A percentile compares a stretch with the other conserved stretches of the same genome.
phyloP scores from a whole-genome alignment of 1,284 basidiomycete species.

The Athelia sp. region DNA sequence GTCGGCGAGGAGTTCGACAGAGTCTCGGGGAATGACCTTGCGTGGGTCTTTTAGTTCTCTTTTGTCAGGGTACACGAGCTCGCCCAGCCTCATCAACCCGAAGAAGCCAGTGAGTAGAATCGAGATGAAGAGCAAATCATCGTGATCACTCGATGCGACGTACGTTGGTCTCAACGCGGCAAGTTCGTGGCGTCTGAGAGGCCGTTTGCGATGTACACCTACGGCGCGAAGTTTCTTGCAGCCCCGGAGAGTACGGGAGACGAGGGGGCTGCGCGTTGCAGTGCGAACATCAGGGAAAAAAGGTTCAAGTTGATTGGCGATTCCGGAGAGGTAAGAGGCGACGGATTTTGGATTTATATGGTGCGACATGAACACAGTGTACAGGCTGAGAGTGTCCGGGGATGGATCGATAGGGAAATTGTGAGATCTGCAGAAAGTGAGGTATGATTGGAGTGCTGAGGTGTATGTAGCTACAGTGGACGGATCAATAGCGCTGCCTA shows the following conservation, averaged over 20 bases:
- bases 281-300: constrained; percentile 16
- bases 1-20: constrained; percentile 4
- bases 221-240: constrained; percentile 5
- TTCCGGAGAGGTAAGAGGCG: constrained; percentile 22
- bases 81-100: constrained; percentile 24
- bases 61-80: constrained; percentile 21
- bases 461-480: constrained; percentile 13
- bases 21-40: constrained; percentile 16
- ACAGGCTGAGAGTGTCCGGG: constrained; percentile 20
- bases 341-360: constrained; percentile 18
- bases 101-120: constrained; percentile 23
- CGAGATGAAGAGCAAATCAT: constrained; percentile 25
- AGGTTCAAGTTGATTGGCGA: constrained; percentile 18
- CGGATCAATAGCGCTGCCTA: constrained; percentile 12
- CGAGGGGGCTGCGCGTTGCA: constrained; percentile 6
- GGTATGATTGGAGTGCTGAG: constrained; percentile 22
- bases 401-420: constrained; percentile 25
- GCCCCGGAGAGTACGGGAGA: constrained; percentile 18
- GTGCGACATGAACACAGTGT: constrained; percentile 19
- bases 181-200: constrained; percentile 12
- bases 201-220: constrained; percentile 6
- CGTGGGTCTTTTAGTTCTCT: constrained; percentile 7
- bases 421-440: constrained; percentile 24
- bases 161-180: background rate
- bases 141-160: constrained; percentile 10